These are phyloP conservation scores for Stellera chamaejasme DNA, from an alignment of 345 rosid genomes.

Conservation along the genomic window DNA sequence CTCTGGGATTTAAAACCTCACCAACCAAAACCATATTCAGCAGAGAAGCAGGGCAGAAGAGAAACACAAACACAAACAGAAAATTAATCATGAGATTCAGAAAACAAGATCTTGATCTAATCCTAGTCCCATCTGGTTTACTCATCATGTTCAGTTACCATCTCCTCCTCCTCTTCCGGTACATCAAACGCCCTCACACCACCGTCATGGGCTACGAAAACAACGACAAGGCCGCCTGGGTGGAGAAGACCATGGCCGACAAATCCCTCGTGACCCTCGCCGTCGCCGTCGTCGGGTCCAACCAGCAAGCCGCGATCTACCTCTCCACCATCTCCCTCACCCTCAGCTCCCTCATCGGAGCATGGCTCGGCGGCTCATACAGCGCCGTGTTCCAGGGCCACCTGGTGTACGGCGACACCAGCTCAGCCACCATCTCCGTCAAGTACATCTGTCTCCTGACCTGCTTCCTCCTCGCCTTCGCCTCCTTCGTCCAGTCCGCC, in stretches of 20 bases:
- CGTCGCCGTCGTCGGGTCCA: constrained; percentile 40
- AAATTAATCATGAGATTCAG: constrained; percentile 22
- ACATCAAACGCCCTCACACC: constrained; percentile 47
- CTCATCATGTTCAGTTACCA: constrained; percentile 51
- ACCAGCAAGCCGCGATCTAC: constrained; percentile 53
- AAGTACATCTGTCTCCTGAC: constrained; percentile 55
- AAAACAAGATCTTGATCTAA: constrained; percentile 55
- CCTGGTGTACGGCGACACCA: constrained; percentile 52
- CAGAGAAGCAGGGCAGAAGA: not conserved
- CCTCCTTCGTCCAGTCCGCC: constrained; percentile 63
- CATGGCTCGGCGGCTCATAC: constrained; percentile 60
- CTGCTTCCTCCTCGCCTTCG: constrained; percentile 57
- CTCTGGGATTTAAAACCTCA: too few species aligned
- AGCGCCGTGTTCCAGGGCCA: constrained; percentile 26
- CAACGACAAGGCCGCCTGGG: constrained; percentile 69
- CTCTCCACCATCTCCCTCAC: constrained; percentile 52
- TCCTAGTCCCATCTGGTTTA: constrained; percentile 55
- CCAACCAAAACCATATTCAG: not conserved
- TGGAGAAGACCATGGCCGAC: constrained; percentile 53
- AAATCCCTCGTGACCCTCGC: constrained; percentile 12
- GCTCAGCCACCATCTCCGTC: constrained; percentile 43
- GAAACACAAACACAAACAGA: not conserved
- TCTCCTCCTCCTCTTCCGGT: constrained; percentile 50
- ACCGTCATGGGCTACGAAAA: constrained; percentile 63
- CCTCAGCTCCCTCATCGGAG: constrained; percentile 71